phyloP scores from a whole-genome alignment of 2,329 filamentous ascomycete genomes.

The Arthrobotrys sphaeroides region DNA sequence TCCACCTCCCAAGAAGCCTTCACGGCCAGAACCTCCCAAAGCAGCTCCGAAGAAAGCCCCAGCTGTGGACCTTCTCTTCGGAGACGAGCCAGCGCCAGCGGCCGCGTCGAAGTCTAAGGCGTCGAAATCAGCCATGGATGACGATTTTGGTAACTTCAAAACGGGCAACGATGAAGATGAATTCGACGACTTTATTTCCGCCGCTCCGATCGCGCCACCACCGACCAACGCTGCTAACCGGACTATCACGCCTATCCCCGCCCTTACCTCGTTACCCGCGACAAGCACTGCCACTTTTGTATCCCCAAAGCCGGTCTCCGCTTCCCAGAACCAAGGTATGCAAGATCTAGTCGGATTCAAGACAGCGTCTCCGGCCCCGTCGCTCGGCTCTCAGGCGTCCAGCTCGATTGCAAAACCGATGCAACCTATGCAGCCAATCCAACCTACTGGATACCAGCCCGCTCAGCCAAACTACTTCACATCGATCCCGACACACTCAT shows the following conservation, averaged over 20 bases:
- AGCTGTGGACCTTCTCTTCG: slow-evolving; percentile 91
- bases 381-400: slow-evolving; percentile 65
- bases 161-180: slow-evolving; percentile 81
- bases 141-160: slow-evolving; percentile 63
- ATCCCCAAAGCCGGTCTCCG: slow-evolving; percentile 84
- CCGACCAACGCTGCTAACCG: slow-evolving; percentile 56
- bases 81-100: slow-evolving; percentile 72
- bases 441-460: slow-evolving; percentile 73
- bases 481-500: slow-evolving; percentile 69
- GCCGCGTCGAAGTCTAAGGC: slow-evolving; percentile 62
- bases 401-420: slow-evolving; percentile 62
- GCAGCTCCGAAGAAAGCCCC: slow-evolving; percentile 72
- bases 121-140: slow-evolving; percentile 62
- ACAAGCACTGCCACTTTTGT: slow-evolving; percentile 69
- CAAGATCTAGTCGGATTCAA: slow-evolving; percentile 81
- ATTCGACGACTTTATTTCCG: slow-evolving; percentile 97
- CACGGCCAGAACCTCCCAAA: slow-evolving; percentile 56
- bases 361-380: slow-evolving; percentile 77
- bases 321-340: slow-evolving; percentile 79
- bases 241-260: slow-evolving; percentile 60
- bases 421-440: slow-evolving; percentile 60
- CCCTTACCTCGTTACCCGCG: slow-evolving; percentile 64
- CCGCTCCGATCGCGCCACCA: slow-evolving; percentile 68
- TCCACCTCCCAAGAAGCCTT: slow-evolving; percentile 61
- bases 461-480: slow-evolving; percentile 94